A percentile compares a stretch with the other conserved stretches of the same genome.
phyloP scores from a whole-genome alignment of 495 filamentous ascomycete genomes.

The Hypoxylon rickii region DNA sequence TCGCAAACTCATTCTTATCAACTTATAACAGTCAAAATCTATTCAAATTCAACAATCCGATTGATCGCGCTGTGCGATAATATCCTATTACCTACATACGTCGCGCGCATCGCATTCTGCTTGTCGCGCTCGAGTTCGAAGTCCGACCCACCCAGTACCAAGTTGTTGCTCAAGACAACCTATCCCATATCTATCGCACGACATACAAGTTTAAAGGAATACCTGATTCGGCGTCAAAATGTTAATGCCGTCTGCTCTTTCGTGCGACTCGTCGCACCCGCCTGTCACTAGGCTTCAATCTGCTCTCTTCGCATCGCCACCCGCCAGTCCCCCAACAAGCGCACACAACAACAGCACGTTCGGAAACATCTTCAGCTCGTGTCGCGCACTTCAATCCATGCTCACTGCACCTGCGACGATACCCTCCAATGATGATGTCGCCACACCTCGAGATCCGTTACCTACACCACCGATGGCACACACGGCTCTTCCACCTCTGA shows the following conservation, averaged over 20 bases:
- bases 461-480: slow-evolving; percentile 57
- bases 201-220: background rate
- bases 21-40: background rate
- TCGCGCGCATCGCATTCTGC: slow-evolving; percentile 18
- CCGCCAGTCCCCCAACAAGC: slow-evolving; percentile 64
- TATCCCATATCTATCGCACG: slow-evolving; percentile 6
- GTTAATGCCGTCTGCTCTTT: slow-evolving; percentile 73
- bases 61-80: background rate
- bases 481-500: slow-evolving; percentile 50
- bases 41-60: slow-evolving; percentile 1
- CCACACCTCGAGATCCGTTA: slow-evolving; percentile 48
- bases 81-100: background rate
- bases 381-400: slow-evolving; percentile 72
- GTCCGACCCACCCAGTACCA: background rate
- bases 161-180: background rate
- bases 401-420: slow-evolving; percentile 49
- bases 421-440: slow-evolving; percentile 55
- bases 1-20: slow-evolving; percentile 2
- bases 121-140: slow-evolving; percentile 25
- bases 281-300: slow-evolving; percentile 55
- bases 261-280: slow-evolving; percentile 66
- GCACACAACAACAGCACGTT: slow-evolving; percentile 56
- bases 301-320: slow-evolving; percentile 64
- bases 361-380: slow-evolving; percentile 67
- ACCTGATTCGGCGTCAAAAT: slow-evolving; percentile 43